Base-by-base conservation (phyloP, 371 early-diverging fungal genomes). In the Circinella minor region DNA sequence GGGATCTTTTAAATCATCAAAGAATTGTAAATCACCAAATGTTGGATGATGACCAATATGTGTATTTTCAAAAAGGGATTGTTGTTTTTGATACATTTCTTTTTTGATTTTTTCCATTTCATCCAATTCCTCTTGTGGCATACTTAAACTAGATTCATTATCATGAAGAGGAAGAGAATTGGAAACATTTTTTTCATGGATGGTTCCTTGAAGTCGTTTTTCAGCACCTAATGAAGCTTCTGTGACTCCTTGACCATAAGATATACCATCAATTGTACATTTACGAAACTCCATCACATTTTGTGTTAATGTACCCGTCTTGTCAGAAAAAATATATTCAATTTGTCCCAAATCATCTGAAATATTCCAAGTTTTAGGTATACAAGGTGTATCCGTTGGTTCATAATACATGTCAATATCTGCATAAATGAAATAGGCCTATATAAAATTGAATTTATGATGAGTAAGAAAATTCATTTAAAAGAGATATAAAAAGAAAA, bases 251-350 rank as follows among this genome's bases (percentile, higher is more conserved):
- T 85, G 67, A 60, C 95, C 95, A 68, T 95, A 96, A 0, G 92
- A 85, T 46, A 88, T 79, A 10, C 97, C 96, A 51, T 91, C 88
- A 69, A 97, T 94, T 1, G 94, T 91, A 74, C 96, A 96, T 71
- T 93, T 94, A 67, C 88, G 84, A 67, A 90, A 88, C 70, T 89
- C 88, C 94, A 94, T 94, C 11, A 92, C 89, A 68, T 94, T 94
- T 69, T 92, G 89, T 0, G 94, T 94, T 57, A 94, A 71, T 7
- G 94, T 94, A 1, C 94, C 94, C 0, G 94, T 92, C 72, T 99
- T 99, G 84, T 99, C 99, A n/a, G 94, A 93, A 70, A 99, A 94
- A n/a, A 99, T 88, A 82, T 95, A 98, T 71, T 97, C 94, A 69
- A 99, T 93, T 75, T 95, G 94, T n/a, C 99, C 94, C 59, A 92